These are phyloP conservation scores for Taiozyma sp. DNA, from an alignment of 1,139 yeast species.

Conservation along the genomic window DNA sequence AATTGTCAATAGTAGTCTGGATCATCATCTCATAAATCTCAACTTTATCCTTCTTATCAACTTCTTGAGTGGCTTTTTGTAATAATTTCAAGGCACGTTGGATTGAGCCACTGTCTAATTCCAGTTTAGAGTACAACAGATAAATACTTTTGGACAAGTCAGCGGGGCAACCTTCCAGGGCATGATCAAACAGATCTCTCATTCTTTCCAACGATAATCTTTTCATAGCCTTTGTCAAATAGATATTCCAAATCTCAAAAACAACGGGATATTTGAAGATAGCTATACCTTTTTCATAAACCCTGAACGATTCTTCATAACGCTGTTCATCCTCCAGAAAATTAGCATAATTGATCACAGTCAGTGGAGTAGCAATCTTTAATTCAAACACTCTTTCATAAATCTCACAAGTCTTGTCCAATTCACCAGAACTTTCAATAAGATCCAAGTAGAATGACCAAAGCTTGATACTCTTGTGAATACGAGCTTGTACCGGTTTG, in stretches of 20 bases:
- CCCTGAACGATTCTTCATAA: constrained; percentile 48
- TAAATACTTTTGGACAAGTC: constrained; percentile 41
- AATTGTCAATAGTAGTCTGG: constrained; percentile 20
- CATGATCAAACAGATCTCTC: constrained; percentile 71
- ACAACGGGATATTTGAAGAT: constrained; percentile 58
- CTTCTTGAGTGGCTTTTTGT: constrained; percentile 34
- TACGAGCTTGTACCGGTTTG: constrained; percentile 49
- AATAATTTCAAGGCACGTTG: constrained; percentile 39
- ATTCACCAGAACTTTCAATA: constrained; percentile 50
- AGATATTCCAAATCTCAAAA: constrained; percentile 69
- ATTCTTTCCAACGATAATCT: constrained; percentile 48
- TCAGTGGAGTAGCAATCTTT: constrained; percentile 65
- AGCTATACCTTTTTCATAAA: constrained; percentile 63
- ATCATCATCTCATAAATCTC: constrained; percentile 16
- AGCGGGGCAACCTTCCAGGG: constrained; percentile 44
- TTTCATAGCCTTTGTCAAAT: constrained; percentile 47
- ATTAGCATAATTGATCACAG: constrained; percentile 60
- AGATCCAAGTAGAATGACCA: constrained; percentile 78
- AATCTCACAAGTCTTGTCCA: constrained; percentile 36
- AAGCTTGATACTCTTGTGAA: constrained; percentile 54
- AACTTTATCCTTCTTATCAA: constrained; percentile 12
- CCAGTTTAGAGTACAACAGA: constrained; percentile 57
- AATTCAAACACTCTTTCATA: constrained; percentile 58
- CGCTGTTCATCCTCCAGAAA: constrained; percentile 47
- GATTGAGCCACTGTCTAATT: constrained; percentile 43